Base-by-base conservation (phyloP, 768 basidiomycete species). In the Mycena chlorophos region DNA sequence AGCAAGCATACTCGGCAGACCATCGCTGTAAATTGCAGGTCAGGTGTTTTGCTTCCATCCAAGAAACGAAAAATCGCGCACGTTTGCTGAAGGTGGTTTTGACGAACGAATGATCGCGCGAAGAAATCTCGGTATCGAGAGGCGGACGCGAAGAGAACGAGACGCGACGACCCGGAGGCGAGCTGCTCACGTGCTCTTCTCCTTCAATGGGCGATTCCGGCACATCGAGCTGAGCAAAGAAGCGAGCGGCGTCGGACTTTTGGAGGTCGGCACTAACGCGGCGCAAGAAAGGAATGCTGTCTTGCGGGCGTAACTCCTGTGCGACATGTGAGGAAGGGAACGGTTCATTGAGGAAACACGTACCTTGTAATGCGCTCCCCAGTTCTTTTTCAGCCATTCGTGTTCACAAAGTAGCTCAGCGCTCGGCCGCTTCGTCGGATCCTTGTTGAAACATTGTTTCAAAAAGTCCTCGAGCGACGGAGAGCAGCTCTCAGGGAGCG, bases 81-180 rank as follows among this genome's bases (percentile, higher is more conserved):
- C 94, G 84, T 77, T 94, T 94, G 65, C 87, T 86, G 70, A 98
- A 97, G 8, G 89, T 89, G 3, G 93, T 95, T 75, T 91, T 94
- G 27, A 96, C 89, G 68, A 96, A 94, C 13, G 82, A 80, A 65
- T 97, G 95, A 31, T 87, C 81, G 45, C 83, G 81, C 19, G 86
- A 81, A 3, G 83, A 81, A 58, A 88, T 81, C 13, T 81, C 80
- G 63, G 74, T 74, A 57, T 78, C 70, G 45, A 64, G 73, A 38
- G 73, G 40, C 8, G 31, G 74, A 43, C 69, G 71, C 50, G 78
- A 75, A 25, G 74, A 60, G 47, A 75, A 66, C 20, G 79, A 76
- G 22, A 73, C 65, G 27, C 75, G 75, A 49, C 69, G 77, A 43
- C 70, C 68, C 22, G 74, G 64, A 8, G 78, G 71, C 20, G 76